Conservation (phyloP, 148 eudicot genomes). For the Amaranthus hypochondriacus region DNA sequence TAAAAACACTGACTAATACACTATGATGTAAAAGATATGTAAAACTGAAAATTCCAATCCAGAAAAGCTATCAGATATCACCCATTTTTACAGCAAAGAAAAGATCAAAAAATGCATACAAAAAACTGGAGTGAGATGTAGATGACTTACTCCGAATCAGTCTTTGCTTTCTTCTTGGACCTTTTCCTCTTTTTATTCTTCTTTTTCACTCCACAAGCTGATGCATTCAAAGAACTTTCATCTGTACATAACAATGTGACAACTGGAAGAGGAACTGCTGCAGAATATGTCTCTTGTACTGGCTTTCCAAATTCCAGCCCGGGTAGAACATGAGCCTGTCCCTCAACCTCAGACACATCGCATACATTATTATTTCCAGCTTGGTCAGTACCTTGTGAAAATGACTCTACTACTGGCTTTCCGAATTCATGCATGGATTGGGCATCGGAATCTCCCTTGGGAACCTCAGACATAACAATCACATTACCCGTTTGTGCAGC, state of each 20-base stretch:
- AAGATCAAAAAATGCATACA: background rate
- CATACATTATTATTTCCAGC: background rate
- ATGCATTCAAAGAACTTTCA: conserved; percentile 17
- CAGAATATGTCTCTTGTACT: conserved; percentile 19
- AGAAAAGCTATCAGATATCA: background rate
- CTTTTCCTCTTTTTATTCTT: conserved; percentile 32
- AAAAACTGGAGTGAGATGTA: conserved; percentile 6
- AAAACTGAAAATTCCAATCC: background rate
- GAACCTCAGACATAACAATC: conserved; percentile 10
- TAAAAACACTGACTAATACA: background rate
- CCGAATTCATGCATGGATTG: background rate
- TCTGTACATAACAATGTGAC: conserved; percentile 29
- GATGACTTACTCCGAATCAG: conserved; percentile 24
- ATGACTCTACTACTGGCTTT: background rate
- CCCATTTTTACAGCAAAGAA: background rate
- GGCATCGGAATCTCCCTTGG: conserved; percentile 3
- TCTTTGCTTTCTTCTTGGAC: conserved; percentile 32
- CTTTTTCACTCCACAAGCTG: conserved; percentile 28
- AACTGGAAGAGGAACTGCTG: conserved; percentile 17
- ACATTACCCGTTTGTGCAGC: conserved; percentile 7
- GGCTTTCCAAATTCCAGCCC: conserved; percentile 22
- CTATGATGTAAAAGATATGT: background rate
- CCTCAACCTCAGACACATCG: conserved; percentile 3
- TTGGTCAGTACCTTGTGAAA: too few species aligned
- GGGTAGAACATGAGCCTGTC: conserved; percentile 3